Evolutionary conservation across 305 asterid species (phyloP).

Genomic region (Rubia balearica): DNA sequence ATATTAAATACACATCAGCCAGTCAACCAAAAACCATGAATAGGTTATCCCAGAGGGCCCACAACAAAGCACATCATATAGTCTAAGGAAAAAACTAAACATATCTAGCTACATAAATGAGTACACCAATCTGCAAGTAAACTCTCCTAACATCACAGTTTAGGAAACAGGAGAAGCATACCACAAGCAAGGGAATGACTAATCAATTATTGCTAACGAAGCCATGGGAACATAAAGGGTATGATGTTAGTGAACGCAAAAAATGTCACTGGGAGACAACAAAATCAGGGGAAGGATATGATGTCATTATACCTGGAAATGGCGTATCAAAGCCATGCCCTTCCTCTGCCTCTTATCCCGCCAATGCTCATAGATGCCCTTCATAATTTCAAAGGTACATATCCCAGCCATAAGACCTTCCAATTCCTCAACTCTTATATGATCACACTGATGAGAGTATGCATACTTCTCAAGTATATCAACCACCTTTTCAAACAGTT

Average conservation of each 20-base stretch:
- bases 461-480: conserved; percentile 79
- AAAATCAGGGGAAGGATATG: background rate
- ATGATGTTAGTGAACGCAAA: background rate
- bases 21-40: no score
- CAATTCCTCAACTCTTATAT: conserved; percentile 60
- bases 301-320: conserved; percentile 61
- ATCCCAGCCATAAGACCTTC: conserved; percentile 50
- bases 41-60: no score
- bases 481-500: conserved; percentile 63
- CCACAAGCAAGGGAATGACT: background rate
- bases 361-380: conserved; percentile 70
- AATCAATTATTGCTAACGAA: background rate
- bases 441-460: conserved; percentile 53
- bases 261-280: background rate
- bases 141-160: background rate
- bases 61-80: no score
- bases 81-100: background rate
- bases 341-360: conserved; percentile 60
- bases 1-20: no score
- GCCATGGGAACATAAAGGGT: background rate
- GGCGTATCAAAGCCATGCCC: conserved; percentile 85
- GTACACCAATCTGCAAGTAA: background rate
- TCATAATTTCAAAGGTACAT: conserved; percentile 45
- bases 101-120: background rate
- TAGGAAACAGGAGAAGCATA: background rate